Evolutionary conservation across 306 rosid species (phyloP).

Genomic region (Vachellia pachyceras): DNA sequence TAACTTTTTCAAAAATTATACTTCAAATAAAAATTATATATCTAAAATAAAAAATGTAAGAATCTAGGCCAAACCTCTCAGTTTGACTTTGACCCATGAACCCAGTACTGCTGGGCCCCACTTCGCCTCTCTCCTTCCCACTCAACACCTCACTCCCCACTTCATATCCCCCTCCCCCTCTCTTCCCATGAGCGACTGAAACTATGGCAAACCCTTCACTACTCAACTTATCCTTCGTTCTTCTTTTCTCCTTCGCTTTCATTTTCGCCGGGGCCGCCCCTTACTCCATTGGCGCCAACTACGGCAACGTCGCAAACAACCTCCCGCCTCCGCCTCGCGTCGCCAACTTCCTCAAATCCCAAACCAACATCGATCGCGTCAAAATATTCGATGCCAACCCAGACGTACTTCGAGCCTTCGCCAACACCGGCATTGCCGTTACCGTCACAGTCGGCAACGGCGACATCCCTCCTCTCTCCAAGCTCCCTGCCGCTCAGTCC

Average conservation of each 20-base stretch:
- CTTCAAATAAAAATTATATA: too few relatives aligned
- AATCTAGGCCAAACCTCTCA: too few relatives aligned
- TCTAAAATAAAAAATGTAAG: too few relatives aligned
- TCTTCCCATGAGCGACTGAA: not conserved
- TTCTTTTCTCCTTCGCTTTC: conserved; percentile 29
- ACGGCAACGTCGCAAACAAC: conserved; percentile 82
- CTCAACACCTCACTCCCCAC: too few relatives aligned
- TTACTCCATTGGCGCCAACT: conserved; percentile 73
- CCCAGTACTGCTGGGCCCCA: too few relatives aligned
- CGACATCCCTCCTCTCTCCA: conserved; percentile 67
- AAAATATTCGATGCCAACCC: conserved; percentile 80
- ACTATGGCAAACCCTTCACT: conserved; percentile 47
- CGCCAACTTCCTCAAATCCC: conserved; percentile 72
- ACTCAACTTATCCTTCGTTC: not conserved
- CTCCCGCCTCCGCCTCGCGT: conserved; percentile 74
- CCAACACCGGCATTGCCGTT: conserved; percentile 63
- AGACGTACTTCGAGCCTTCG: conserved; percentile 66
- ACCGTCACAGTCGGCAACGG: conserved; percentile 68
- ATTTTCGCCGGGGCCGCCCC: conserved; percentile 32
- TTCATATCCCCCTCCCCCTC: not conserved
- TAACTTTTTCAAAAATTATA: too few relatives aligned
- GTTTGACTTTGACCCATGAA: too few relatives aligned
- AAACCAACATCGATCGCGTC: conserved; percentile 71
- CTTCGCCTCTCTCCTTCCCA: not conserved
- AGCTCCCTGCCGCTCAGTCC: conserved; percentile 61